Evolutionary conservation across 2,329 filamentous ascomycete genomes (phyloP).

Genomic region (Clonostachys chloroleuca): DNA sequence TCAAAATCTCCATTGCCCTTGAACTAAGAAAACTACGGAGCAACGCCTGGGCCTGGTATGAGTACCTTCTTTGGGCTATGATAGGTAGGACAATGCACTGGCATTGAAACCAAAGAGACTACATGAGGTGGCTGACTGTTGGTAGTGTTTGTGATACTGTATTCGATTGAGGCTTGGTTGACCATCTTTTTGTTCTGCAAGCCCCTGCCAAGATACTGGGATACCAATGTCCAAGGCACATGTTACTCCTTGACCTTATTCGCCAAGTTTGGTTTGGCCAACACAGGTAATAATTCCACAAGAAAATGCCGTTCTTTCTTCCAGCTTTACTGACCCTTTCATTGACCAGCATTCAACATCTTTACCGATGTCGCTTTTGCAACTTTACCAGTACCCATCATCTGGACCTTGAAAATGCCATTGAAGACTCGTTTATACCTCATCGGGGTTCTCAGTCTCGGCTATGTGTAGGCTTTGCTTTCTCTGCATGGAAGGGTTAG

Average conservation of each 20-base stretch:
- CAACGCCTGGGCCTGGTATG: conserved; percentile 14
- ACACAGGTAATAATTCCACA: no score
- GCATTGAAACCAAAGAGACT: no score
- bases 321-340: not conserved
- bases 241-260: not conserved
- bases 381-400: conserved; percentile 32
- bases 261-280: no score
- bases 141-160: not conserved
- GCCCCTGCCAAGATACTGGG: conserved; percentile 1
- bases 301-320: no score
- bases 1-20: conserved; percentile 14
- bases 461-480: conserved; percentile 27
- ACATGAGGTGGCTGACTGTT: no score
- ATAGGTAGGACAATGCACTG: no score
- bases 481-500: not conserved
- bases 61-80: not conserved
- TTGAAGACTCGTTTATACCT: conserved; percentile 28
- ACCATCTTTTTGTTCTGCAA: conserved; percentile 2
- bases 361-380: conserved; percentile 36
- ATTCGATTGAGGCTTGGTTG: not conserved
- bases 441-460: conserved; percentile 32
- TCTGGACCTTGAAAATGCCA: conserved; percentile 33
- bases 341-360: conserved; percentile 25
- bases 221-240: conserved; percentile 1
- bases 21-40: conserved; percentile 11